Conservation (phyloP, 257 asterid species). For the Solanum chilense region DNA sequence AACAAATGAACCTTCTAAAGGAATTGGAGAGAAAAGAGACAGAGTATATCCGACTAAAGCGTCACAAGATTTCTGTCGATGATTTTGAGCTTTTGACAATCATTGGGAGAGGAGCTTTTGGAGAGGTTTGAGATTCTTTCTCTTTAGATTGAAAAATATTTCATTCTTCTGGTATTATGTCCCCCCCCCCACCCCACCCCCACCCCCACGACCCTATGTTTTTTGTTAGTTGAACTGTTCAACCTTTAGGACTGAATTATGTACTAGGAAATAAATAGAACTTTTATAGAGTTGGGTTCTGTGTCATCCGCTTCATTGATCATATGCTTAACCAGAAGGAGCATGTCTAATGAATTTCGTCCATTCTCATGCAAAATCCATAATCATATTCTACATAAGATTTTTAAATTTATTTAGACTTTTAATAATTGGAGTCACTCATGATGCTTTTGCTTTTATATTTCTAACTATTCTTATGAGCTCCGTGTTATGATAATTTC, state of each 20-base stretch:
- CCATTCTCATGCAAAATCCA: neutral
- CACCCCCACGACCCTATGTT: neutral
- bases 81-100: slow-evolving; percentile 67
- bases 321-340: neutral
- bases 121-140: slow-evolving; percentile 52
- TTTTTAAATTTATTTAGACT: neutral
- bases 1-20: slow-evolving; percentile 47
- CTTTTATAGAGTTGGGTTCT: neutral
- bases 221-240: neutral
- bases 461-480: neutral
- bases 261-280: neutral
- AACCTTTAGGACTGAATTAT: neutral
- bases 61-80: slow-evolving; percentile 63
- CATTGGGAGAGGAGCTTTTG: slow-evolving; percentile 87
- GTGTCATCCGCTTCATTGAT: neutral
- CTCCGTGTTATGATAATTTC: neutral
- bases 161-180: neutral
- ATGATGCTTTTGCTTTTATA: neutral
- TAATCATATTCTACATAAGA: neutral
- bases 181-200: neutral
- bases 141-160: neutral
- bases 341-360: neutral
- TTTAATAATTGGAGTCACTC: neutral
- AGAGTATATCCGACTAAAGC: slow-evolving; percentile 62
- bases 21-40: slow-evolving; percentile 77